These are phyloP conservation scores for Neurospora sp. DNA, from an alignment of 495 filamentous ascomycete species.

Conservation along the genomic window DNA sequence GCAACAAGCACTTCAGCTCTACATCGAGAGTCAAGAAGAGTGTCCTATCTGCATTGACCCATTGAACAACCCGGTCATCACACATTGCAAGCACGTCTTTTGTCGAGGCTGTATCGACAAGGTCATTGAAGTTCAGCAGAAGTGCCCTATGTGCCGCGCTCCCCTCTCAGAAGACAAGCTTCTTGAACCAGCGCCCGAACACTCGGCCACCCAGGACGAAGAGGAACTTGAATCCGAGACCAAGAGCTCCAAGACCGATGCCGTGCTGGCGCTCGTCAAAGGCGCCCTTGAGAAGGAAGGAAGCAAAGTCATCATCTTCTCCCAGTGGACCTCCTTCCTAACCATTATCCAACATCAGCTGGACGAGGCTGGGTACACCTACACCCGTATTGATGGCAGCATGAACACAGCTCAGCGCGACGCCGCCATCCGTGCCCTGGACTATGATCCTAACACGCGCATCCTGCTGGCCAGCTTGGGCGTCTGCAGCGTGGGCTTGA, in stretches of 20 bases:
- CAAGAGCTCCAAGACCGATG: constrained; percentile 76
- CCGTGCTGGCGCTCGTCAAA: constrained; percentile 66
- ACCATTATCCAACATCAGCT: constrained; percentile 68
- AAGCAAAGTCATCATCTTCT: constrained; percentile 84
- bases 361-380: constrained; percentile 47
- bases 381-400: constrained; percentile 72
- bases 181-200: constrained; percentile 52
- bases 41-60: constrained; percentile 76
- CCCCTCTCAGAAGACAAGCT: constrained; percentile 52
- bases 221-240: constrained; percentile 49
- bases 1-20: constrained; percentile 67
- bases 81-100: constrained; percentile 78
- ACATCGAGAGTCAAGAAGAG: constrained; percentile 73
- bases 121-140: constrained; percentile 69
- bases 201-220: constrained; percentile 28
- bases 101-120: constrained; percentile 64
- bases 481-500: constrained; percentile 81
- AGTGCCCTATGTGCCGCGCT: constrained; percentile 83
- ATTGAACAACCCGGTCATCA: constrained; percentile 71
- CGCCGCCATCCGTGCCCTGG: constrained; percentile 54
- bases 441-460: constrained; percentile 55
- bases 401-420: constrained; percentile 64
- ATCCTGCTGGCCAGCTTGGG: constrained; percentile 76
- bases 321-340: constrained; percentile 88
- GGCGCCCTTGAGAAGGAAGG: constrained; percentile 55